Conservation (phyloP, 2,329 filamentous ascomycete genomes). For the Coniochaeta pulveracea region DNA sequence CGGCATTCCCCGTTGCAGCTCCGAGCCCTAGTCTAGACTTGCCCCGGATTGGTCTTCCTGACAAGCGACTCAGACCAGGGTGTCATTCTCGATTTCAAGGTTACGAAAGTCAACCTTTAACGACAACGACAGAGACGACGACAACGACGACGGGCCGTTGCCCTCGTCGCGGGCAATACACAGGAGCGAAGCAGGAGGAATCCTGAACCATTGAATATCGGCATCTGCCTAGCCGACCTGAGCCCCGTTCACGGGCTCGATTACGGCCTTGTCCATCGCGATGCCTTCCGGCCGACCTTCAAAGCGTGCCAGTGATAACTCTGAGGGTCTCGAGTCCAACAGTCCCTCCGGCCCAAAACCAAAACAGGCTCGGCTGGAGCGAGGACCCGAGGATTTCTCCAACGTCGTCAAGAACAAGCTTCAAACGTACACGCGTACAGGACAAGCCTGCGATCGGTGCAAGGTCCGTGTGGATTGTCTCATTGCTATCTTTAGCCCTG, state of each 20-base stretch:
- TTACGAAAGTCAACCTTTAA: too few species aligned
- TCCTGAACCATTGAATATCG: too few species aligned
- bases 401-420: constrained; percentile 43
- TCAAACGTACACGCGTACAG: constrained; percentile 51
- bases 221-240: too few species aligned
- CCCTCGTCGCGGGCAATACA: too few species aligned
- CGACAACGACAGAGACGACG: too few species aligned
- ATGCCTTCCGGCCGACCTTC: constrained; percentile 29
- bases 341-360: constrained; percentile 23
- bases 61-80: too few species aligned
- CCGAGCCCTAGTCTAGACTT: neutral
- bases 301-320: constrained; percentile 31
- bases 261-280: too few species aligned
- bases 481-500: constrained; percentile 3
- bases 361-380: constrained; percentile 38
- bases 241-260: too few species aligned
- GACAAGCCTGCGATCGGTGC: constrained; percentile 81
- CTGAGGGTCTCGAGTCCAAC: constrained; percentile 21
- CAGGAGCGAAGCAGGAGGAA: too few species aligned
- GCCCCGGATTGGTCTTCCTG: too few species aligned
- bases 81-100: too few species aligned
- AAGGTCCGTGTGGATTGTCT: constrained; percentile 44
- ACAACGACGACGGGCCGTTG: too few species aligned
- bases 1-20: neutral
- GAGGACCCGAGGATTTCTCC: constrained; percentile 38